A percentile compares a stretch with the other conserved stretches of the same genome.
Evolutionary conservation across 1,284 basidiomycete genomes (phyloP).

Genomic region (Gymnopus androsaceus): DNA sequence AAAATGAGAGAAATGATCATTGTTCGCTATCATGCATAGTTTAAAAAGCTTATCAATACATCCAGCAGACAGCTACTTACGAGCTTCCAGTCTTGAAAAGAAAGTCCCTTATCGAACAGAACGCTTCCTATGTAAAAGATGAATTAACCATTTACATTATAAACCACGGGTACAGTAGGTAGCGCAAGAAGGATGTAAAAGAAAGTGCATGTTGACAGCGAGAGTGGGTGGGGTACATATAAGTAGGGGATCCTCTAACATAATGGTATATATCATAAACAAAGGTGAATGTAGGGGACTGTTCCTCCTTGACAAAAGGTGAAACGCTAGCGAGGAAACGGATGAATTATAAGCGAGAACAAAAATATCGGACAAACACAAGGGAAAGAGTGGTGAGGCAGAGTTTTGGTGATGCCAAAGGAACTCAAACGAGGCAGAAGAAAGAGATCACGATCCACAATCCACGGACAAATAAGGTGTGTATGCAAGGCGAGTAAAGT

Average conservation of each 20-base stretch:
- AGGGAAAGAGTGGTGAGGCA: conserved; percentile 11
- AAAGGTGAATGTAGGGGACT: not conserved
- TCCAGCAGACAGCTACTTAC: too few relatives aligned
- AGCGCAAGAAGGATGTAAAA: conserved; percentile 1
- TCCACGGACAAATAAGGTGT: conserved; percentile 1
- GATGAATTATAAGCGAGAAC: not conserved
- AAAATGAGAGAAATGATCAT: too few relatives aligned
- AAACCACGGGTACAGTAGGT: conserved; percentile 8
- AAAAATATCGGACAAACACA: not conserved
- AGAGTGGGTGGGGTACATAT: conserved; percentile 7
- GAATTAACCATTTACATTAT: conserved; percentile 7
- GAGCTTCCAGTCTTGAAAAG: too few relatives aligned
- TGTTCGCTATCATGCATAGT: too few relatives aligned
- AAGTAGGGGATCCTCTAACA: conserved; percentile 4
- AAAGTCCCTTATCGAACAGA: too few relatives aligned
- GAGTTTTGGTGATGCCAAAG: too few relatives aligned
- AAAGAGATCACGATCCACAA: conserved; percentile 1
- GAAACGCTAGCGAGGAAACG: not conserved
- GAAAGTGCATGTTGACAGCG: not conserved
- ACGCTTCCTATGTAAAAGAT: too few relatives aligned
- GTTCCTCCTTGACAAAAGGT: not conserved
- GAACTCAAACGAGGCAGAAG: not conserved
- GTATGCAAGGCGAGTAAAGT: conserved; percentile 10
- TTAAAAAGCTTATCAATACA: too few relatives aligned
- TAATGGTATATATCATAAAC: conserved; percentile 13